Evolutionary conservation across 306 rosid genomes (phyloP).

Genomic region (Quercus berberidifolia): DNA sequence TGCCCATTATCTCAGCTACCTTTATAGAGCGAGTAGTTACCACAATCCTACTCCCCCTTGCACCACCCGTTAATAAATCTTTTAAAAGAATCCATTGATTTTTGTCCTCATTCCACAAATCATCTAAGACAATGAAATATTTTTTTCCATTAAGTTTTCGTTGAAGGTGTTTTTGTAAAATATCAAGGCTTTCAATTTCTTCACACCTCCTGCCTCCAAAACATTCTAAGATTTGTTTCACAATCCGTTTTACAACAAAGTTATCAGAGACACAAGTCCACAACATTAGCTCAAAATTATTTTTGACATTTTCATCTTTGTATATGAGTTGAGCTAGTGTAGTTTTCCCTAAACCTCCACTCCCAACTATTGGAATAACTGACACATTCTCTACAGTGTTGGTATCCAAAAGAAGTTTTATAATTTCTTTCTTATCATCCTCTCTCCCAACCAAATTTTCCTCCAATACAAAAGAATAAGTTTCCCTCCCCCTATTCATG

Average conservation of each 20-base stretch:
- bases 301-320: not conserved
- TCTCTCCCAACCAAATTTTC: conserved; percentile 17
- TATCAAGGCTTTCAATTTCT: no score
- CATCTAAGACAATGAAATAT: no score
- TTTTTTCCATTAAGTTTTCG: no score
- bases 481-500: no score
- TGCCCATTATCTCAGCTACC: not conserved
- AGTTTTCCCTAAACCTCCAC: not conserved
- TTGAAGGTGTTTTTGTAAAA: no score
- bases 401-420: not conserved
- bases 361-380: conserved; percentile 10
- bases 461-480: no score
- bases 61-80: not conserved
- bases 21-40: conserved; percentile 2
- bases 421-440: not conserved
- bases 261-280: no score
- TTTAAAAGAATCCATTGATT: not conserved
- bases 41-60: conserved; percentile 10
- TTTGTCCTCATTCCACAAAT: not conserved
- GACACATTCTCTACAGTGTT: not conserved
- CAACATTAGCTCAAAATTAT: no score
- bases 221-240: no score
- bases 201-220: no score
- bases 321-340: not conserved
- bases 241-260: no score